These are phyloP conservation scores for Meripilus lineatus DNA, from an alignment of 1,284 basidiomycete species.

Conservation along the genomic window DNA sequence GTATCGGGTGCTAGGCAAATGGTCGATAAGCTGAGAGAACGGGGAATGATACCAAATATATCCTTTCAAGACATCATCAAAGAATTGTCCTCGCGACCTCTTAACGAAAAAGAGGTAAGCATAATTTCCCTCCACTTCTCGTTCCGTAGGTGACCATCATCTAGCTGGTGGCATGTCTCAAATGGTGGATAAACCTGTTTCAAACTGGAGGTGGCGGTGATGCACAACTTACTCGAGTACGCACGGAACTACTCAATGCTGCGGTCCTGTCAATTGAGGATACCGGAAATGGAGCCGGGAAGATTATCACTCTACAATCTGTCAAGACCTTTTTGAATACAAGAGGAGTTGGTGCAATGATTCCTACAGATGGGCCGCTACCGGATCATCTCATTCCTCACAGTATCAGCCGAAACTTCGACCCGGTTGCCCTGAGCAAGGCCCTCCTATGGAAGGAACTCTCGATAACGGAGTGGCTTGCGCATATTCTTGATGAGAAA, in stretches of 20 bases:
- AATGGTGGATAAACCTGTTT: slow-evolving; percentile 83
- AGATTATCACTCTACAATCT: slow-evolving; percentile 63
- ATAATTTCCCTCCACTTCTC: background rate
- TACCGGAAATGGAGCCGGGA: slow-evolving; percentile 35
- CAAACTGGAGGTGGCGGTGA: slow-evolving; percentile 38
- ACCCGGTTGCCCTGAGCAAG: slow-evolving; percentile 47
- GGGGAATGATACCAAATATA: slow-evolving; percentile 77
- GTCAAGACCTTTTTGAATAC: slow-evolving; percentile 78
- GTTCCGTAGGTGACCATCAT: background rate
- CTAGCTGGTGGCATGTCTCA: slow-evolving; percentile 70
- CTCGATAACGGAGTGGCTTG: slow-evolving; percentile 72
- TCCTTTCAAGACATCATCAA: slow-evolving; percentile 83
- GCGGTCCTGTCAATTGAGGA: slow-evolving; percentile 52
- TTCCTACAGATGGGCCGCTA: slow-evolving; percentile 82
- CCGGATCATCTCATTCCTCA: slow-evolving; percentile 77
- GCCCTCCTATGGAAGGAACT: slow-evolving; percentile 85
- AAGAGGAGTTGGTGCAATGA: slow-evolving; percentile 48
- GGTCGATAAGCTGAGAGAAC: slow-evolving; percentile 60
- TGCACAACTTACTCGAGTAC: slow-evolving; percentile 41
- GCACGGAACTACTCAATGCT: slow-evolving; percentile 64
- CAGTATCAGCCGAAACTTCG: slow-evolving; percentile 61
- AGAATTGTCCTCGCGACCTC: slow-evolving; percentile 72
- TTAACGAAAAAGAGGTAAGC: slow-evolving; percentile 58
- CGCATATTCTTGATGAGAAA: slow-evolving; percentile 54
- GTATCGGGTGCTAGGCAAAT: slow-evolving; percentile 62